Evolutionary conservation across 208 protist species (phyloP).

Genomic region (Endotrypanum monterogeii): DNA sequence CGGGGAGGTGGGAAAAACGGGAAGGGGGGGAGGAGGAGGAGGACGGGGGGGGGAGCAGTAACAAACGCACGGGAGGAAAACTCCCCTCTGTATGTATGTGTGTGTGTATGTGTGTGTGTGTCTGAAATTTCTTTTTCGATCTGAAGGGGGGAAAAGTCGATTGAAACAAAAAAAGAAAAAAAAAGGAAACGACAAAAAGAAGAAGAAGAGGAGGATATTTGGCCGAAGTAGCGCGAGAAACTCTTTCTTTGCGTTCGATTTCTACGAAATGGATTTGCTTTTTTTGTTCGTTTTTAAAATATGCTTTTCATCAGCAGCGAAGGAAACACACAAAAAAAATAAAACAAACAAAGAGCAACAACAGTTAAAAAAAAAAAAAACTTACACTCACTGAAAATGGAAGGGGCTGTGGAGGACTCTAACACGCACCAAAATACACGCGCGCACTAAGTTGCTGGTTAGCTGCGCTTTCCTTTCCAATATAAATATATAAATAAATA

Average conservation of each 20-base stretch:
- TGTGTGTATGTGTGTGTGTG: too few relatives aligned
- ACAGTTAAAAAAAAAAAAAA: neutral
- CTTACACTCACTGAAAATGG: neutral
- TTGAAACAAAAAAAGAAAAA: constrained; percentile 1
- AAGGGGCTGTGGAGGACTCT: too few relatives aligned
- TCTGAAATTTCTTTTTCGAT: constrained; percentile 2
- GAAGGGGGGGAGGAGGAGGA: neutral
- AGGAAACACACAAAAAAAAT: neutral
- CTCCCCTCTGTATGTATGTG: constrained; percentile 1
- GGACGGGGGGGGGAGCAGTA: neutral
- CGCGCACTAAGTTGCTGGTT: neutral
- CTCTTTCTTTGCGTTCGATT: neutral
- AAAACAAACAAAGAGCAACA: neutral
- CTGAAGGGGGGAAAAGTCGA: neutral
- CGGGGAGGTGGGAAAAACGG: too few relatives aligned
- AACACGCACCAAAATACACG: too few relatives aligned
- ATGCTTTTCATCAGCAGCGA: too few relatives aligned
- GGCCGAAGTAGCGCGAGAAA: neutral
- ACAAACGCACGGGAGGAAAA: neutral
- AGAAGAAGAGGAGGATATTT: neutral
- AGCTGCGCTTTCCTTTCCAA: neutral
- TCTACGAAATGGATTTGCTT: neutral
- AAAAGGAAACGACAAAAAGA: neutral
- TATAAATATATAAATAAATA: too few relatives aligned
- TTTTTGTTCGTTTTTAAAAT: neutral